Evolutionary conservation across 768 basidiomycete species (phyloP), one percentile per base, ranked within the genome.

Genomic region (Lactarius trivialis): DNA sequence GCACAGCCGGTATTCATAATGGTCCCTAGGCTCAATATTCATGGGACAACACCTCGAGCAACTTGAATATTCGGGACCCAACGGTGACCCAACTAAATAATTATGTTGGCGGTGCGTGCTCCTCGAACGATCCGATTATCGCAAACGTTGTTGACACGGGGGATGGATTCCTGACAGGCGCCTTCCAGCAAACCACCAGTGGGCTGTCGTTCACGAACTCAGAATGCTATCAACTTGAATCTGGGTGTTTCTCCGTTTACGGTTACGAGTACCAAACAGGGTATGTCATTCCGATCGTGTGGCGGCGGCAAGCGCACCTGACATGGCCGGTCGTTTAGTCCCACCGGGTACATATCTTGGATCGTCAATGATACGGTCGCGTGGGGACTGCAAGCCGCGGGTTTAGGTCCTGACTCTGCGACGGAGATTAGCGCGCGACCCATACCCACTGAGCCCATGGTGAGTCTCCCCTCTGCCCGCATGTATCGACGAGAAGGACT

Each of bases 371-470:
- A 83, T 71, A 76, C 83, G 66, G 70, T 79, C 28, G 75, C 86
- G 9, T 94, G 93, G 93, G 91, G 88, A 4, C 70, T 95, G 58
- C 80, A 82, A 55, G 87, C 78, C 24, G 78, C 81, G 3, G 91
- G 86, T 1, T 71, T 94, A 71, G 88, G 76, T 0, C 76, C 87
- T 11, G 85, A 95, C 71, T 34, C 77, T 5, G 68, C 69, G 36
- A 82, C 81, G 1, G 69, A 88, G 61, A 86, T 95, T 37, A 79
- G 82, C 17, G 76, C 78, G 30, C 78, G 93, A 36, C 83, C 88
- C 2, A 75, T 96, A 14, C 79, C 93, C 0, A 82, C 85, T 65
- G 93, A 97, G 71, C 93, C 93, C 26, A 90, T 94, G 91, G 89
- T 91, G 66, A 52, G 82, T 66, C 7, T 32, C 21, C 7, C 34